A percentile compares a stretch with the other conserved stretches of the same genome.
phyloP scores from a whole-genome alignment of 139 green algal genomes.

The Gonium pectorale region DNA sequence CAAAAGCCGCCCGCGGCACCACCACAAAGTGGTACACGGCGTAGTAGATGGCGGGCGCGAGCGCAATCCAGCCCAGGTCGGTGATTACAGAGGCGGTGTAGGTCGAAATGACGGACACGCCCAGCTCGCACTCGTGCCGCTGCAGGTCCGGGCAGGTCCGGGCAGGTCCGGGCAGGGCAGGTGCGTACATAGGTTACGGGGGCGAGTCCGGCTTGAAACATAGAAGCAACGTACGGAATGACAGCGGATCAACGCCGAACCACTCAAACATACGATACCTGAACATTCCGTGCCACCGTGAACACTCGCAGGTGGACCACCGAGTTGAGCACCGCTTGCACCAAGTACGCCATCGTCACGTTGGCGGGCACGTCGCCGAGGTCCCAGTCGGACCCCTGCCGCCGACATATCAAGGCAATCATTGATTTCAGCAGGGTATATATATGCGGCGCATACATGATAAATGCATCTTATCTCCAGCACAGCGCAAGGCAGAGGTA shows the following conservation, averaged over 20 bases:
- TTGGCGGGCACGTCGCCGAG: not conserved
- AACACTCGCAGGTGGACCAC: conserved; percentile 3
- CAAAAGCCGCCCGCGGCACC: not conserved
- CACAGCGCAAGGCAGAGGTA: not conserved
- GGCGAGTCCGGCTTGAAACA: not conserved
- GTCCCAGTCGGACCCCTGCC: not conserved
- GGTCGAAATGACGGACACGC: not conserved
- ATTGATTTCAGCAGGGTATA: not conserved
- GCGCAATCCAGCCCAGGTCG: not conserved
- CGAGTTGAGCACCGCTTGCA: not conserved
- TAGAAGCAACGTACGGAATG: not conserved
- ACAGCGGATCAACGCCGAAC: not conserved
- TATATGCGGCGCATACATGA: not conserved
- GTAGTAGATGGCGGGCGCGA: not conserved
- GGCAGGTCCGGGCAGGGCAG: no score
- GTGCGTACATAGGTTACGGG: not conserved
- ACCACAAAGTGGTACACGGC: not conserved
- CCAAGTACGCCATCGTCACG: not conserved
- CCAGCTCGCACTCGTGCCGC: not conserved
- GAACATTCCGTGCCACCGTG: not conserved
- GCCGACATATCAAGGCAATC: not conserved
- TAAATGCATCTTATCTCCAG: not conserved
- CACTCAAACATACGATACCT: not conserved
- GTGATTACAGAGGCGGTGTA: not conserved
- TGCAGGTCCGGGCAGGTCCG: no score